Base-by-base conservation (phyloP, 352 stramenopile genomes). In the Pythium phragmiticola region DNA sequence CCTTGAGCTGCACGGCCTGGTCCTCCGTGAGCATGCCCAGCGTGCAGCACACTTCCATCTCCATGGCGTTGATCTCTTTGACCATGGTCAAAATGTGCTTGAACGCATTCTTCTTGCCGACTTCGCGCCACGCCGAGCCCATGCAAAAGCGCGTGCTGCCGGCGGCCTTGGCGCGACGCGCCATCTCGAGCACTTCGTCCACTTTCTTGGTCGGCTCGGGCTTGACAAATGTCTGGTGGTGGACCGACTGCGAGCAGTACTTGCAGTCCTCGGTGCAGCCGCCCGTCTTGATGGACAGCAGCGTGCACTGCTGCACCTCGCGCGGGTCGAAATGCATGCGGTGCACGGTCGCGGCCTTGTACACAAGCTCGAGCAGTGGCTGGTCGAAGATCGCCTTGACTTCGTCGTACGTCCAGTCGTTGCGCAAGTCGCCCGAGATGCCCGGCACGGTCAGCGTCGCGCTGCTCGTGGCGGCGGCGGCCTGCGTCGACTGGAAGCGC, bases 161-260 rank as follows among this genome's bases (percentile, higher is more conserved):
- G 0, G 97, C 97, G 7, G 94, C 93, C 74, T 99, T 99, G 55
- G 97, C 97, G 12, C 95, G 79, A 28, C 80, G 78, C 6, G 97
- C 97, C 65, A 98, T 98, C 69, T 97, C 92, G 45, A 99, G 74
- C 36, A 99, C 97, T 69, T 99, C 96, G 54, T 98, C 82, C 21
- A 99, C 74, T 78, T 98, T 98, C 80, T 98, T 98, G 36, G 91
- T 98, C 13, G 94, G 95, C 42, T 98, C 98, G 0, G 97, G 96
- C 82, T 99, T 99, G 70, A 99, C 96, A 74, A 98, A 98, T n/a
- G 97, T 99, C 78, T 98, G 98, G 80, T 99, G 89, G 46, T 86
- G 86, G 59, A 92, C 92, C 41, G 89, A 98, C 76, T 98, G 97
- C 26, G 91, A 98, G 87, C 97, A 99, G 80, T 99, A 99, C 54